Evolutionary conservation across 2,329 filamentous ascomycete genomes (phyloP).

Genomic region (Alternaria ethzedia): DNA sequence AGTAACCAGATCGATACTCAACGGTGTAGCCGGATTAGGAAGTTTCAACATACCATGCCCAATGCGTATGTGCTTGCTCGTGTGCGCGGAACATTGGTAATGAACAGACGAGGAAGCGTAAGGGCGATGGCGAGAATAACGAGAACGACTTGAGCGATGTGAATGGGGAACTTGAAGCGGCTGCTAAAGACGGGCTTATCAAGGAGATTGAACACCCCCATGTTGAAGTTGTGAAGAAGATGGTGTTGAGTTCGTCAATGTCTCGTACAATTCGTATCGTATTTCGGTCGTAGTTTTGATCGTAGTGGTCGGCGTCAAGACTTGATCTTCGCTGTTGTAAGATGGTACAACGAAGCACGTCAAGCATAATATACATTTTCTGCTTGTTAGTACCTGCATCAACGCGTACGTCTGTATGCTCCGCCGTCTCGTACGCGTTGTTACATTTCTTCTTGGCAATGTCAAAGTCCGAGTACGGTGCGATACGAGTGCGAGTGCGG

Average conservation of each 20-base stretch:
- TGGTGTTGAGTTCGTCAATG: background rate
- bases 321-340: background rate
- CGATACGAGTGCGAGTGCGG: background rate
- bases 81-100: conserved; percentile 28
- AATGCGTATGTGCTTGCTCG: conserved; percentile 29
- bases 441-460: background rate
- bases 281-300: background rate
- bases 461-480: background rate
- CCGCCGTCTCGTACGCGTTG: background rate
- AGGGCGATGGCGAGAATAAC: conserved; percentile 19
- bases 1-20: background rate
- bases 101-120: conserved; percentile 25
- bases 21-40: background rate
- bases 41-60: conserved; percentile 22
- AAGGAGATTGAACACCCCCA: conserved; percentile 20
- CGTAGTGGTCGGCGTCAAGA: background rate
- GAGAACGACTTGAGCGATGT: conserved; percentile 20
- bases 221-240: background rate
- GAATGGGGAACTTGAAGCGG: conserved; percentile 22
- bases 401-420: background rate
- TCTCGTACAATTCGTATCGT: background rate
- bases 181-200: conserved; percentile 35
- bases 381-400: background rate
- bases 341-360: background rate
- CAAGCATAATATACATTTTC: background rate